These are phyloP conservation scores for Coelastrella sp. DNA, from an alignment of 139 green algal genomes.

Conservation along the genomic window DNA sequence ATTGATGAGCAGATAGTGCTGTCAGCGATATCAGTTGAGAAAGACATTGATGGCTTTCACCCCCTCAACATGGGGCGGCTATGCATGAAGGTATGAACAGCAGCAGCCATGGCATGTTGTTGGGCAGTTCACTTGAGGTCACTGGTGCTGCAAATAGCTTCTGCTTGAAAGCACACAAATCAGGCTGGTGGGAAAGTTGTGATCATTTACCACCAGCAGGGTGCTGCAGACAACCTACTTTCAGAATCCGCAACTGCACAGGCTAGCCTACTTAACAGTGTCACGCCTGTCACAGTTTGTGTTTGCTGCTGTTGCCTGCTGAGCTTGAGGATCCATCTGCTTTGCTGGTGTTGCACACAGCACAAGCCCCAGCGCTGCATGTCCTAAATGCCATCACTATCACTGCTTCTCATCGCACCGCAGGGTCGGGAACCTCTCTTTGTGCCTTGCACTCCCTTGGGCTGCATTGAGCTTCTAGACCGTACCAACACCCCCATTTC, in stretches of 20 bases:
- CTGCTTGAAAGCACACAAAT: too few relatives aligned
- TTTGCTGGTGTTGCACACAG: not conserved
- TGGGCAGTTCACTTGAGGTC: too few relatives aligned
- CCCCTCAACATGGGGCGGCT: conserved; percentile 94
- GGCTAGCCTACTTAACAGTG: too few relatives aligned
- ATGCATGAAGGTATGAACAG: conserved; percentile 75
- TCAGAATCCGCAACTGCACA: too few relatives aligned
- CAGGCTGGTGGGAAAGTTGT: too few relatives aligned
- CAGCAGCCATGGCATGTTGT: too few relatives aligned
- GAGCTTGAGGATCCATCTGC: too few relatives aligned
- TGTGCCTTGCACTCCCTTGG: conserved; percentile 89
- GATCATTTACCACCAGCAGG: too few relatives aligned
- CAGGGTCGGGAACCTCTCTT: conserved; percentile 83
- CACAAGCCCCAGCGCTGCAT: not conserved
- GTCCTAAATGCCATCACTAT: conserved; percentile 20
- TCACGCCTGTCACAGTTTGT: too few relatives aligned
- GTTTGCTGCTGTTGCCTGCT: too few relatives aligned
- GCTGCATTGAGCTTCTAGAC: conserved; percentile 93
- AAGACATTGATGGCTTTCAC: conserved; percentile 98
- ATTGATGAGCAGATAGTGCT: conserved; percentile 92
- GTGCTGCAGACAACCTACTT: too few relatives aligned
- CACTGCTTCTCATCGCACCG: conserved; percentile 22
- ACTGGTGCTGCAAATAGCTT: not conserved
- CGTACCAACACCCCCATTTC: conserved; percentile 56
- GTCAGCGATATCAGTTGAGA: conserved; percentile 81